Evolutionary conservation across 371 early-diverging fungal species (phyloP).

Genomic region (Apophysomyces trapeziformis): DNA sequence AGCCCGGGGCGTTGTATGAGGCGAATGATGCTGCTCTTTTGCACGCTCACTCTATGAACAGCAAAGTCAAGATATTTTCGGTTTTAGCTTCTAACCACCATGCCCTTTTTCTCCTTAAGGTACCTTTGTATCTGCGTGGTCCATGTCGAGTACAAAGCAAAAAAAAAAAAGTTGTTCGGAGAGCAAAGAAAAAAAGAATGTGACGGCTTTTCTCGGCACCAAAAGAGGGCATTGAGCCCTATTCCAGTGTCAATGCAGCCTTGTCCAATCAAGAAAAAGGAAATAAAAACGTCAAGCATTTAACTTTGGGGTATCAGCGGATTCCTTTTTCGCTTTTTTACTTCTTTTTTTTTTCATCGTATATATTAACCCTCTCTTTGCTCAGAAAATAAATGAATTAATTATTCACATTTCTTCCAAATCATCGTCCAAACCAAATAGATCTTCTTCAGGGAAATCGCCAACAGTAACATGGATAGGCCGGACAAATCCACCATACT

Average conservation of each 20-base stretch:
- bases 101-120: background rate
- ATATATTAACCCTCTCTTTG: no score
- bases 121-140: slow-evolving; percentile 1
- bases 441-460: slow-evolving; percentile 80
- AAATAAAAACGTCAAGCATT: no score
- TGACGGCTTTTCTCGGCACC: slow-evolving; percentile 1
- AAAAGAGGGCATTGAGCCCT: background rate
- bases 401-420: slow-evolving; percentile 59
- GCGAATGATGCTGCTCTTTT: background rate
- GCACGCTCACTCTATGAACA: background rate
- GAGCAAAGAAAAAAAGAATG: background rate
- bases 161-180: background rate
- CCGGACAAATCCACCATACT: slow-evolving; percentile 88
- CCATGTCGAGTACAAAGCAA: background rate
- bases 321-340: background rate
- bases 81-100: background rate
- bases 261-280: no score
- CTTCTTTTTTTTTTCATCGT: background rate
- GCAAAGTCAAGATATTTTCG: background rate
- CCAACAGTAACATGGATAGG: slow-evolving; percentile 87
- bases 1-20: background rate
- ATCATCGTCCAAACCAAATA: slow-evolving; percentile 50
- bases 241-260: no score
- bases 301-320: background rate
- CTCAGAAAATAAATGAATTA: background rate